These are phyloP conservation scores for Amanita pallidorosea DNA, from an alignment of 768 basidiomycete genomes.

Conservation along the genomic window DNA sequence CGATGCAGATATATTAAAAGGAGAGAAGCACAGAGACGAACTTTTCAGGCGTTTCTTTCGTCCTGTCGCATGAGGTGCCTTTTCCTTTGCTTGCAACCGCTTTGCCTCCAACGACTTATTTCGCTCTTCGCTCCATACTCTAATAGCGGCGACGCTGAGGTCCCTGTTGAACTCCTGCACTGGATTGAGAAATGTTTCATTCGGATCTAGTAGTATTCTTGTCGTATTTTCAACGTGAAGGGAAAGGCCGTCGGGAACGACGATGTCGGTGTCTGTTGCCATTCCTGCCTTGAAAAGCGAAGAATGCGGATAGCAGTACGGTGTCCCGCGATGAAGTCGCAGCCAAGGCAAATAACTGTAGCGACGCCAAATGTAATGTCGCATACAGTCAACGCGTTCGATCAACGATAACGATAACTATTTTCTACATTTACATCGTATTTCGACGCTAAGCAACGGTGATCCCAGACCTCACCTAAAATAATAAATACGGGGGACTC, in stretches of 20 bases:
- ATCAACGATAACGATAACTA: background rate
- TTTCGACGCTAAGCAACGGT: slow-evolving; percentile 18
- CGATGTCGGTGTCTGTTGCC: slow-evolving; percentile 17
- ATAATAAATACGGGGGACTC: background rate
- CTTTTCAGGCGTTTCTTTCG: slow-evolving; percentile 34
- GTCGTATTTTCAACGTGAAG: slow-evolving; percentile 77
- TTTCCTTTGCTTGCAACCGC: slow-evolving; percentile 46
- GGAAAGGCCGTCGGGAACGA: slow-evolving; percentile 62
- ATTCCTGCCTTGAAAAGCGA: slow-evolving; percentile 8
- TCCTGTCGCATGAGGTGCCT: slow-evolving; percentile 18
- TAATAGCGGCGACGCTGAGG: slow-evolving; percentile 82
- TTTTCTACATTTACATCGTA: too few species aligned
- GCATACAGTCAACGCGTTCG: background rate
- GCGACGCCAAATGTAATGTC: background rate
- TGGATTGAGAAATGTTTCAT: slow-evolving; percentile 92
- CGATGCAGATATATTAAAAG: background rate
- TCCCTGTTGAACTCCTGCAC: slow-evolving; percentile 99
- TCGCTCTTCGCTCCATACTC: slow-evolving; percentile 73
- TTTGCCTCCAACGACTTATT: slow-evolving; percentile 51
- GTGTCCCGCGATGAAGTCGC: background rate
- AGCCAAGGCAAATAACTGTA: background rate
- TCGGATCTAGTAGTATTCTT: slow-evolving; percentile 67
- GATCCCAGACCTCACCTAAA: slow-evolving; percentile 33
- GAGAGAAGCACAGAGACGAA: slow-evolving; percentile 15
- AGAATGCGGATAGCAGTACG: too few species aligned